Evolutionary conservation across 208 protist genomes (phyloP), one percentile per base, ranked within the genome.

Genomic region (Naegleria fowleri): DNA sequence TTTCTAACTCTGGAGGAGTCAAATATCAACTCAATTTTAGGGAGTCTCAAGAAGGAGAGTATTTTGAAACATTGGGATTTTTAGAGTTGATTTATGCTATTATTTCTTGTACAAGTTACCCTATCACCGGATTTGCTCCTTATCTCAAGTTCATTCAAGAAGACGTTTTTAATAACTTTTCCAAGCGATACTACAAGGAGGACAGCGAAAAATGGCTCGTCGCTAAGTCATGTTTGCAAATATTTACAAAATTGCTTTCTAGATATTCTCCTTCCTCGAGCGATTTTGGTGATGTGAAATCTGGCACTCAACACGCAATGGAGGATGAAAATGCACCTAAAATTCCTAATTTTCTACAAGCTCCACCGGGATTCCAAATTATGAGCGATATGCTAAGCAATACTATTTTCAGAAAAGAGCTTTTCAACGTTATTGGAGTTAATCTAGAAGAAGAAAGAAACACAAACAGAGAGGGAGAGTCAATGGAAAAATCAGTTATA

Each of bases 111-210:
- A 84, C 38, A 0, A 36, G 11, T 38, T 16, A 19, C 0, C 11
- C 76, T 40, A 84, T 84, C 11, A 15, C 0, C 6, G 76, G 76
- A 36, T 84, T 84, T 29, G 29, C 29, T 38, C 76, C 76, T 11
- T 84, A 38, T 36, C 38, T 84, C 33, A 84, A 84, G 5, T 84
- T 84, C 33, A 84, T 84, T 11, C 76, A 84, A 84, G 38, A 84
- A 41, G 76, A 84, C 33, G 76, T 84, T 84, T 84, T 84, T 33
- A 41, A 40, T 40, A 84, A 41, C 11, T 84, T 84, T 36, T 33
- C 76, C 16, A 84, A 33, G 15, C 0, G 76, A 41, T 33, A 40
- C 33, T 84, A 84, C 29, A 84, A 84, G 11, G 33, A 84, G 11
- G 25, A 33, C 11, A 40, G 76, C 33, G 33, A 84, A 16, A 84